Evolutionary conservation across 176 grass and related monocot species (phyloP), one percentile per base, ranked within the genome.

Genomic region (Carex kokanica): DNA sequence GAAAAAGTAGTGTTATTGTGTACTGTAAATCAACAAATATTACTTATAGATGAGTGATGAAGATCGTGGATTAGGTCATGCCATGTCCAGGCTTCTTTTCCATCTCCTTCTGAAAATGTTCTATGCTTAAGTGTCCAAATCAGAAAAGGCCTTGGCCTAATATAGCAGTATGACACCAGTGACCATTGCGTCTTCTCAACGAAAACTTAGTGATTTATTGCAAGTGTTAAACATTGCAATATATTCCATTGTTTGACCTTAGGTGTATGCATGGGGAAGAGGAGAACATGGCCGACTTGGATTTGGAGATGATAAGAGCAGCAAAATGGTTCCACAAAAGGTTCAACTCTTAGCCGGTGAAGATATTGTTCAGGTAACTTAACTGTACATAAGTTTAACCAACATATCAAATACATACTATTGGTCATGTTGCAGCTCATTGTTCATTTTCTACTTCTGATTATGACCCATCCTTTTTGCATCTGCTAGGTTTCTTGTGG

Each of bases 261-360:
- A 99, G 96, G 96, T 99, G 38, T 99, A 95, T 93, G 89, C 96
- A 87, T 99, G 96, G 96, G 96, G 96, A 70, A 93, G 96, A 93
- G 96, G 96, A 85, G 96, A 99, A 14, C 96, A 99, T 78, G 96
- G 96, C 13, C 93, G 96, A 79, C 93, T 99, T 86, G 96, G 96
- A 85, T 92, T 99, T 80, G 96, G 96, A 83, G 96, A 99, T 90
- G 93, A 99, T 75, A 99, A 99, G 85, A 99, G 93, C 85, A 99
- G 96, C 85, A 94, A 90, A 86, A 99, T 99, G 96, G 96, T 99
- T 78, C 96, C 96, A 49, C 88, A 86, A 65, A 91, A 93, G 75
- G 96, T 95, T 83, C 86, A 99, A 64, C 84, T 92, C 69, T 75
- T 95, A 65, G 84, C 81, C 58, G 88, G 89, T 54, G 88, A 95